Conservation (phyloP, 164 flowering plant genomes). For the Magnolia kwangsiensis region DNA sequence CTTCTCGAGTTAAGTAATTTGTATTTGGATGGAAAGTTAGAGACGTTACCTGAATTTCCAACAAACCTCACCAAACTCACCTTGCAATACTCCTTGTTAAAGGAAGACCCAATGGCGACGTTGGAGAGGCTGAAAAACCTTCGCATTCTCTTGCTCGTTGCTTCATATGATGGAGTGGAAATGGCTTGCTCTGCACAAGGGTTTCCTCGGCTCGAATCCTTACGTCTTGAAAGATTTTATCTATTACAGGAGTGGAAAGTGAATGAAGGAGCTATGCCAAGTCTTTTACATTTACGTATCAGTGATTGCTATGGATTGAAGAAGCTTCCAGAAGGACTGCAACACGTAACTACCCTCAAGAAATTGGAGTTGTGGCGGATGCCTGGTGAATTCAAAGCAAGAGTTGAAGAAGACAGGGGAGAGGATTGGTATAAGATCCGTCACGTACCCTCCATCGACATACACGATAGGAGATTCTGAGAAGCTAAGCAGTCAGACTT, state of each 20-base stretch:
- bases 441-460: neutral
- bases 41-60: neutral
- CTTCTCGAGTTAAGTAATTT: too few species aligned
- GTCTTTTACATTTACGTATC: neutral
- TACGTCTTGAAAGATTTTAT: neutral
- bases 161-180: neutral
- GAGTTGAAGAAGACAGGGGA: neutral
- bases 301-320: conserved; percentile 13
- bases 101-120: neutral
- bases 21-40: neutral
- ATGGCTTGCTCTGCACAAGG: neutral
- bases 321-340: conserved; percentile 29
- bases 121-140: neutral
- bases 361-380: neutral
- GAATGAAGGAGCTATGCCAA: neutral
- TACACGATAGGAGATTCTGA: neutral
- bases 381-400: neutral
- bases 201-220: neutral
- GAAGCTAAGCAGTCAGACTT: too few species aligned
- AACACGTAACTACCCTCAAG: conserved; percentile 18
- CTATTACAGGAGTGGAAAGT: neutral
- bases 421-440: neutral
- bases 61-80: neutral
- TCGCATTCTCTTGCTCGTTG: neutral
- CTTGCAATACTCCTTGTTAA: neutral